Evolutionary conservation across 805 yeast species (phyloP), one percentile per base, ranked within the genome.

Genomic region (Sungouiella thailandica): DNA sequence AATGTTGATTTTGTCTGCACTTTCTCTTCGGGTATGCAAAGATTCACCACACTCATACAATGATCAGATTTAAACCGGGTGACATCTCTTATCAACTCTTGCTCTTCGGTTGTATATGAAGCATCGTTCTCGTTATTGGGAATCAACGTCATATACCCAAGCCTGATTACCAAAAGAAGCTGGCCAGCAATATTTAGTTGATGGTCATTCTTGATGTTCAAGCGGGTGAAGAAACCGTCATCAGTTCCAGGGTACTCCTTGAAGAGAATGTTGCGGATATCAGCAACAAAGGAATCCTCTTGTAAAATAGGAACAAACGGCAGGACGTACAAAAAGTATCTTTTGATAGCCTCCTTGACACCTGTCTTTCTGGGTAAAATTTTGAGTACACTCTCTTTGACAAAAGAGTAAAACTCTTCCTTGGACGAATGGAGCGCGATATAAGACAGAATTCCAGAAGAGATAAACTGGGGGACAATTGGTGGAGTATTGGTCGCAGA

Each of bases 81-180:
- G 48, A 60, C 50, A 25, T 66, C 69, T 12, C 46, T 37, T 7
- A 62, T 45, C 19, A 62, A 50, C 3, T 31, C 33, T 19, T 43
- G 34, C 28, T 65, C 70, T 12, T 49, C 49, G 4, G 46, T 50
- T 13, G 40, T 41, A 31, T 56, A 62, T 16, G 53, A 49, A 34
- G 55, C 53, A 17, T 53, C 41, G 1, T 43, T 28, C 8, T 53
- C 53, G 24, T 55, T 59, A 32, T 59, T 65, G 34, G 64, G 68
- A 12, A 63, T 51, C 40, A 65, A 46, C 17, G 62, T 53, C 60
- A 64, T 48, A 42, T 65, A 64, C 2, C 69, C 70, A 7, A 66
- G 46, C 27, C 66, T 42, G 16, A 57, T 34, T 4, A 54, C 45
- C 4, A 65, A 36, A 18, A 66, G 44, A 12, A 57, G 43, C 13